Percentiles rank a stretch among this genome's conserved stretches.
Conservation (phyloP, 2,329 filamentous ascomycete species). For the Xylariomycetidae sp. region DNA sequence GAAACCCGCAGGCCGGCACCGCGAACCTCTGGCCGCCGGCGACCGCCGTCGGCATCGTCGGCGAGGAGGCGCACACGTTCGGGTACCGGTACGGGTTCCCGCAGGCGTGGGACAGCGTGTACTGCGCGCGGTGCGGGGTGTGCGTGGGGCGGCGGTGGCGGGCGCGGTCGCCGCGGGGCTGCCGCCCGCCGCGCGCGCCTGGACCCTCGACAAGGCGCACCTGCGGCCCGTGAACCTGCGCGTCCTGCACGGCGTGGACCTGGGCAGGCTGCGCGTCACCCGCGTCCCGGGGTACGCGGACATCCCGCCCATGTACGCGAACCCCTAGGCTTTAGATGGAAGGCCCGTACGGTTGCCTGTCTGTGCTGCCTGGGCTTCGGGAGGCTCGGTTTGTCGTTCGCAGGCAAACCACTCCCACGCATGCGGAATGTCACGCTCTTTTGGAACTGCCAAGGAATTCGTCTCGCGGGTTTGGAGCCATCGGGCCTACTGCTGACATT, state of each 20-base stretch:
- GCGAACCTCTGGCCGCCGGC: not conserved
- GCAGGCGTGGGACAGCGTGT: not conserved
- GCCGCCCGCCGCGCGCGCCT: slow-evolving; percentile 17
- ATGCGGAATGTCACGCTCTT: too few species aligned
- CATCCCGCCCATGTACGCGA: too few species aligned
- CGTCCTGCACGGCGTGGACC: slow-evolving; percentile 15
- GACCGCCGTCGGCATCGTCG: not conserved
- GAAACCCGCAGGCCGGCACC: not conserved
- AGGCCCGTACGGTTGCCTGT: too few species aligned
- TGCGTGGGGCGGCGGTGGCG: slow-evolving; percentile 15
- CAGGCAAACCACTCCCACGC: too few species aligned
- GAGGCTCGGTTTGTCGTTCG: too few species aligned
- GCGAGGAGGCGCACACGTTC: slow-evolving; percentile 24
- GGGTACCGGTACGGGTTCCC: slow-evolving; percentile 24
- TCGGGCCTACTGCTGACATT: too few species aligned
- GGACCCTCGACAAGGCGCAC: slow-evolving; percentile 5
- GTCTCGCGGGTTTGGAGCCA: too few species aligned
- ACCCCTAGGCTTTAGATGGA: too few species aligned
- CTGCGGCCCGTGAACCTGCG: slow-evolving; percentile 24
- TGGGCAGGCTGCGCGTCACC: not conserved
- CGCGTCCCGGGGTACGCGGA: too few species aligned
- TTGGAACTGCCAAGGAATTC: too few species aligned
- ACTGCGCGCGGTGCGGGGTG: not conserved
- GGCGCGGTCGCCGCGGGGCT: slow-evolving; percentile 32
- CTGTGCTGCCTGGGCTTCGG: too few species aligned